Base-by-base conservation (phyloP, 257 asterid species). In the Capsicum baccatum region DNA sequence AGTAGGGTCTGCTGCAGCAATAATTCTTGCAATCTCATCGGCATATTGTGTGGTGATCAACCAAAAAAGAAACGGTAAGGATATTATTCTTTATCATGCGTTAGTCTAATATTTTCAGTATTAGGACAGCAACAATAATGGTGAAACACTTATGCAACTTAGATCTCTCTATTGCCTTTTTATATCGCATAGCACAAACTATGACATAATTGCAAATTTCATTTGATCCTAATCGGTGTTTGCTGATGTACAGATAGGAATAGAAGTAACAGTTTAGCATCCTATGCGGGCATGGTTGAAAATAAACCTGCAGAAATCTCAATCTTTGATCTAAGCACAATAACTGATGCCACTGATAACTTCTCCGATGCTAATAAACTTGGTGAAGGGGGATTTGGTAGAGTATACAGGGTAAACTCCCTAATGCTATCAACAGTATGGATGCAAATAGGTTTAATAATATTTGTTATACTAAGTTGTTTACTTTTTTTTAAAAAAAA, bases 381-480 rank as follows among this genome's bases (percentile, higher is more conserved):
- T 26, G 91, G 90, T 15, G 71, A 67, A 56, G 91, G 90, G 5
- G 90, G 91, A 39, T 89, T 89, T 62, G 91, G 90, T 17, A 83
- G 68, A 71, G 90, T 89, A 57, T 87, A 89, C 70, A 89, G 83
- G 91, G 91, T 89, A 84, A 58, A 54, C 12, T 74, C 80, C 80
- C 60, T 19, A 50, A 74, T 0, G 19, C 16, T 6, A 19, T 7
- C 60, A 48, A 74, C 80, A 50, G 10, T 52, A 73, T 48, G 42
- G n/a, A n/a, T 19, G n/a, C 58, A 11, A 52, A 47, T 73, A 73
- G 42, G 10, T 19, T 0, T 48, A 48, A 19, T 73, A 44, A 66
- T 33, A 47, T 0, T 48, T 48, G 4, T 73, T 48, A 52, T 48
- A 19, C 3, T 17, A 11, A 48, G 80, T 3, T 12, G 35, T 73